Base-by-base conservation (phyloP, 345 rosid genomes). In the Microcos paniculata region DNA sequence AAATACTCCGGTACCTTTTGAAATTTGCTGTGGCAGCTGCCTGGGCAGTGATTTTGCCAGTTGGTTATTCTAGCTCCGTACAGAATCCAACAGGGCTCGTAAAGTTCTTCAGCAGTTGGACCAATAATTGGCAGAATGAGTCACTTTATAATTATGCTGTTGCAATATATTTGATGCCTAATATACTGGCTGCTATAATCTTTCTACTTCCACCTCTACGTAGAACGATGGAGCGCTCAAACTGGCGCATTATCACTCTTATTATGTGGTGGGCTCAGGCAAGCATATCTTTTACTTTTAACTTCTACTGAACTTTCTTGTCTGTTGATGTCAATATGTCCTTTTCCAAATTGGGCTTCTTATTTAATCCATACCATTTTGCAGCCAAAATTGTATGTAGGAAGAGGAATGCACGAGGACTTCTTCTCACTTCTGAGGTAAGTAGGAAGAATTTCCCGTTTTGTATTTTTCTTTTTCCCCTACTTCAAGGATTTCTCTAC, bases 251-350 rank as follows among this genome's bases (percentile, higher is more conserved):
- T 70, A 53, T 91, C 70, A 96, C 95, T 73, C 71, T 94, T 65
- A 65, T 92, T 66, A 89, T 94, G 94, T 96, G 99, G 99, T 96
- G 99, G 98, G 90, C 99, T 73, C 99, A 93, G 94, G 99, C 79
- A 89, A 86, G 91, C 77, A 78, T 82, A 30, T 67, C 51, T 63
- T 21, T 38, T 35, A 42, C 23, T 46, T 6, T 68, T 62, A 55
- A 28, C 76, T 28, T 55, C 19, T 30, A 51, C 33, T 71, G 33
- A 31, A 45, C 70, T 24, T 53, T n/a, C n/a, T 45, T 77, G 71
- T 28, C 58, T 45, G n/a, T 42, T 21, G 24, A 14, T n/a, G 7
- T 52, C 31, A 6, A 66, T 62, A 26, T 51, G 18, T 42, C 35
- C 68, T 45, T 61, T 62, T 59, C 48, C 43, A 45, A 57, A 28